Conservation (phyloP, 441 rosid genomes). For the Pelargonium myrrhifolium region DNA sequence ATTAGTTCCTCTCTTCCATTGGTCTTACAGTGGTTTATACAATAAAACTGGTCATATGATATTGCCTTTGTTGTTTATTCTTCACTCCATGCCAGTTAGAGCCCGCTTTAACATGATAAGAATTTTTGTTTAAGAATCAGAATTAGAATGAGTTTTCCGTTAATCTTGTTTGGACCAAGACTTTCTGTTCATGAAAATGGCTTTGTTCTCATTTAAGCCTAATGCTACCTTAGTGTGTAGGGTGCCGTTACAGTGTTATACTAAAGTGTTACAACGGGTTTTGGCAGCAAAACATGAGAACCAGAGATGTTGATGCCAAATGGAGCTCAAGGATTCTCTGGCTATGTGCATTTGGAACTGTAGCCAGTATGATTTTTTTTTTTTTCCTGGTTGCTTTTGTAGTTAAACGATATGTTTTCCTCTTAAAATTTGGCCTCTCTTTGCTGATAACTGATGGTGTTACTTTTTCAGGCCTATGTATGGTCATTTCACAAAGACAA, state of each 20-base stretch:
- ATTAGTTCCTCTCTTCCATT: not conserved
- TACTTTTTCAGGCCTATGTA: constrained; percentile 52
- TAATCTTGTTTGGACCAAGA: too few relatives aligned
- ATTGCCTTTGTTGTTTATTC: not conserved
- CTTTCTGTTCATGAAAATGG: too few relatives aligned
- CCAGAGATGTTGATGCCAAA: constrained; percentile 71
- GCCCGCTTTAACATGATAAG: too few relatives aligned
- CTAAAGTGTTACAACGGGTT: constrained; percentile 8
- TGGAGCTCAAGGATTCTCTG: constrained; percentile 90
- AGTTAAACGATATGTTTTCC: not conserved
- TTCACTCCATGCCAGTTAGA: too few relatives aligned
- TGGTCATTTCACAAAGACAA: constrained; percentile 82
- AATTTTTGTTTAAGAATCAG: too few relatives aligned
- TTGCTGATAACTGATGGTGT: constrained; percentile 3
- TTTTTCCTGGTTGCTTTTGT: not conserved
- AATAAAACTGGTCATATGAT: not conserved
- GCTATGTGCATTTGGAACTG: constrained; percentile 83
- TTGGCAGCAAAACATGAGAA: constrained; percentile 43
- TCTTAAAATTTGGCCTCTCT: not conserved
- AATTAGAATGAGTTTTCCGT: too few relatives aligned
- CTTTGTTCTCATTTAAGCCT: not conserved
- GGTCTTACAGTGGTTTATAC: not conserved
- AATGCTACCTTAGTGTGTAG: not conserved
- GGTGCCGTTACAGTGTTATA: constrained; percentile 12
- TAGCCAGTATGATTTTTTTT: constrained; percentile 34